Conservation (phyloP, 1,139 yeast species). For the Nematodospora anomalae region DNA sequence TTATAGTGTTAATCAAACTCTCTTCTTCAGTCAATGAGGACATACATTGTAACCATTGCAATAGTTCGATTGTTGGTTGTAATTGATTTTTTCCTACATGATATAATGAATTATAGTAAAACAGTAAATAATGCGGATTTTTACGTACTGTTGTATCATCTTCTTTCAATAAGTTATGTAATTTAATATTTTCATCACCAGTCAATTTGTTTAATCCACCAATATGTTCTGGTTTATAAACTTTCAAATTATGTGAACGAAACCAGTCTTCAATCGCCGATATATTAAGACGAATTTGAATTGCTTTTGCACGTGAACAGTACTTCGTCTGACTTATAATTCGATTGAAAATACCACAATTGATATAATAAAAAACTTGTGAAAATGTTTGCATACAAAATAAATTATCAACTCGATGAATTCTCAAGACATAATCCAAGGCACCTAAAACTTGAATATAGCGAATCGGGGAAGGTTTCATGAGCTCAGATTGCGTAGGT, state of each 20-base stretch:
- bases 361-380: conserved; percentile 76
- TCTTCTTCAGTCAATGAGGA: conserved; percentile 59
- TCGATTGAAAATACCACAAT: conserved; percentile 70
- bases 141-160: conserved; percentile 13
- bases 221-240: conserved; percentile 41
- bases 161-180: conserved; percentile 28
- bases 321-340: conserved; percentile 65
- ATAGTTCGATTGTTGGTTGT: conserved; percentile 71
- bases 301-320: conserved; percentile 78
- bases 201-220: conserved; percentile 27
- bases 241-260: conserved; percentile 68
- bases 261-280: conserved; percentile 94
- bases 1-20: conserved; percentile 56
- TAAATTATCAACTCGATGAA: conserved; percentile 77
- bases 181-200: conserved; percentile 17
- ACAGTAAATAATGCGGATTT: conserved; percentile 37
- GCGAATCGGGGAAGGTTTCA: conserved; percentile 84
- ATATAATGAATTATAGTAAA: conserved; percentile 57
- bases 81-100: conserved; percentile 65
- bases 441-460: conserved; percentile 89
- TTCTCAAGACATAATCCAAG: conserved; percentile 75
- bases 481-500: conserved; percentile 59
- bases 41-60: conserved; percentile 90
- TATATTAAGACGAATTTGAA: conserved; percentile 83
- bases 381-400: conserved; percentile 75